These are phyloP conservation scores for Trichoderma harzianum DNA, from an alignment of 2,329 filamentous ascomycete genomes.

Conservation along the genomic window DNA sequence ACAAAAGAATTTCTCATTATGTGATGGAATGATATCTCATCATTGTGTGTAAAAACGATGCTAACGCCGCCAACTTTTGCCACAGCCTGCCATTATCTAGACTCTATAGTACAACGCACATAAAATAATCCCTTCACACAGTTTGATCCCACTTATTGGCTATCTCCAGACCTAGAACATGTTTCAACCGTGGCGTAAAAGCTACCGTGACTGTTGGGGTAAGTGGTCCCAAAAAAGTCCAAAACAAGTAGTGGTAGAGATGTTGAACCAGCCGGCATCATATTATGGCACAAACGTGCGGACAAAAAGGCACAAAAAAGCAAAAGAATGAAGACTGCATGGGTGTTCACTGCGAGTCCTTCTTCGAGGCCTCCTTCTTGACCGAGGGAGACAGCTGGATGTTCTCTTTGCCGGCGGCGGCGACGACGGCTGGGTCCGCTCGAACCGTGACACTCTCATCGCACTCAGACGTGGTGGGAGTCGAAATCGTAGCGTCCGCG, in stretches of 20 bases:
- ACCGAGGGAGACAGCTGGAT: conserved; percentile 47
- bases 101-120: conserved; percentile 41
- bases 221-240: conserved; percentile 22
- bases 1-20: not conserved
- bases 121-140: conserved; percentile 32
- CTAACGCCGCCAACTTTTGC: conserved; percentile 23
- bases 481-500: conserved; percentile 37
- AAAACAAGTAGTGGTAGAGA: conserved; percentile 20
- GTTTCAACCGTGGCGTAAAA: conserved; percentile 32
- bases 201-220: conserved; percentile 25
- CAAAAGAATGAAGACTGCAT: not conserved
- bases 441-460: conserved; percentile 55
- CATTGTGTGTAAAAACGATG: not conserved
- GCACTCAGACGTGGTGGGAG: conserved; percentile 45
- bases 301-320: conserved; percentile 18
- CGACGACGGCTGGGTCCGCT: conserved; percentile 46
- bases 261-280: conserved; percentile 18
- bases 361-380: conserved; percentile 39
- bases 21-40: not conserved
- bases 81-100: conserved; percentile 28
- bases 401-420: conserved; percentile 36
- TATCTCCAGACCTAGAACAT: conserved; percentile 37
- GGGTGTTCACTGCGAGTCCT: conserved; percentile 25
- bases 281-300: conserved; percentile 17
- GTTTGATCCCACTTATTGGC: conserved; percentile 32